phyloP scores from a whole-genome alignment of 2,329 filamentous ascomycete species.

The Endoconidiophora laricicola region DNA sequence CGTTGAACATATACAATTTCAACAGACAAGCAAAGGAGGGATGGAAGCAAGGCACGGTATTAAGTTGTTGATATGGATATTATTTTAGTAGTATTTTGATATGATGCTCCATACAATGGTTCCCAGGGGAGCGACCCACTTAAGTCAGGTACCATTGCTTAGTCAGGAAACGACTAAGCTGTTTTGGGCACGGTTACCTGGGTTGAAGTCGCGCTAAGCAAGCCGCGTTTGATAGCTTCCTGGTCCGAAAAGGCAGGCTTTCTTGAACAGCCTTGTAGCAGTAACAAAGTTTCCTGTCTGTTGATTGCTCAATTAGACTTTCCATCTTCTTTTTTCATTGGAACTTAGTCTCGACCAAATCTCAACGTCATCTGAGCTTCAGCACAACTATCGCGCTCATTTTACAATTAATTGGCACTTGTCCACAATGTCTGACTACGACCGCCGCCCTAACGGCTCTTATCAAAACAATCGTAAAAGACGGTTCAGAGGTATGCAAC shows the following conservation, averaged over 20 bases:
- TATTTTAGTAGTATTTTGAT: too few relatives aligned
- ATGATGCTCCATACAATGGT: neutral
- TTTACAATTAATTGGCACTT: neutral
- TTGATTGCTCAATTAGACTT: slow-evolving; percentile 1
- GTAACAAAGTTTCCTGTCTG: slow-evolving; percentile 2
- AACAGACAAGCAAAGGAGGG: too few relatives aligned
- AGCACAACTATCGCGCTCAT: neutral
- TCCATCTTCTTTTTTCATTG: neutral
- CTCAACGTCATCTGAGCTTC: neutral
- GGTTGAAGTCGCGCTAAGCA: slow-evolving; percentile 1
- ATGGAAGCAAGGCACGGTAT: too few relatives aligned
- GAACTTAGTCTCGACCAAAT: neutral
- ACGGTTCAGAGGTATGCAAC: slow-evolving; percentile 52
- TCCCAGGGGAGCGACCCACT: neutral
- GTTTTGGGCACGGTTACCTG: slow-evolving; percentile 7
- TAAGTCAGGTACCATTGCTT: neutral
- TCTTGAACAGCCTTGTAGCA: too few relatives aligned
- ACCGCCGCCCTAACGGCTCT: slow-evolving; percentile 33
- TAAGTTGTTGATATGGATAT: too few relatives aligned
- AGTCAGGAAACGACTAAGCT: neutral
- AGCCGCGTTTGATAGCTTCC: neutral
- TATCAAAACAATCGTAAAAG: slow-evolving; percentile 51
- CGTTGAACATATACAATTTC: too few relatives aligned
- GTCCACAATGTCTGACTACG: slow-evolving; percentile 36
- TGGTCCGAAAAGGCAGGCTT: too few relatives aligned